Base-by-base conservation (phyloP, 106 monocot species). In the Chionographis japonica region DNA sequence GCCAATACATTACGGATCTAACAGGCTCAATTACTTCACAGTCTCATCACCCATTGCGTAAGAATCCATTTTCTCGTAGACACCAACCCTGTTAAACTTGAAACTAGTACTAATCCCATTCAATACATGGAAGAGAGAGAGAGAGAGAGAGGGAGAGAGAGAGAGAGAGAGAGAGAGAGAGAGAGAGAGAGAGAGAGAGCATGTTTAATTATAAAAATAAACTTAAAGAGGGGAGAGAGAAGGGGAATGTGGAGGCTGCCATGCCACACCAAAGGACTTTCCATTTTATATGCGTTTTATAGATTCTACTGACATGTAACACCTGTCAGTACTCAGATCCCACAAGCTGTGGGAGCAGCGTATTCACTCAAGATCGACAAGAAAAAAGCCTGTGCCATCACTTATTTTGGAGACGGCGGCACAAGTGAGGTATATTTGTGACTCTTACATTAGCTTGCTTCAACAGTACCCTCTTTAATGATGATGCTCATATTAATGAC, bases 321-420 rank as follows among this genome's bases (percentile, higher is more conserved):
- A 46, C 9, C 18, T 75, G 35, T 54, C 84, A 97, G 97, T 51
- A 92, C 92, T 27, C 94, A 94, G 70, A 16, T 94, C 40, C 90
- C 94, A 37, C 87, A 90, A 36, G 94, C 94, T 65, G 94, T 85
- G 73, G 94, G 94, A 80, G 90, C 86, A 50, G 90, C 94, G 59
- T 90, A 90, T 74, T 90, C 94, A 0, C 85, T 94, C 16, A 94
- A 94, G 77, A 94, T 90, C 90, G 94, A 94, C 27, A 62, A 61
- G 70, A 90, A 87, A 62, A 76, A 90, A 46, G 87, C 90, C 16
- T 94, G 97, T 63, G 63, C 74, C 4, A 40, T 92, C 58, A 83
- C 92, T n/a, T 97, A 86, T 58, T 97, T 97, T 58, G 97, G 92
- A 35, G 97, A 97, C 63, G 97, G 97, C 56, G 97, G 83, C 40